Evolutionary conservation across 805 yeast genomes (phyloP).

Genomic region (Candida insectorum): DNA sequence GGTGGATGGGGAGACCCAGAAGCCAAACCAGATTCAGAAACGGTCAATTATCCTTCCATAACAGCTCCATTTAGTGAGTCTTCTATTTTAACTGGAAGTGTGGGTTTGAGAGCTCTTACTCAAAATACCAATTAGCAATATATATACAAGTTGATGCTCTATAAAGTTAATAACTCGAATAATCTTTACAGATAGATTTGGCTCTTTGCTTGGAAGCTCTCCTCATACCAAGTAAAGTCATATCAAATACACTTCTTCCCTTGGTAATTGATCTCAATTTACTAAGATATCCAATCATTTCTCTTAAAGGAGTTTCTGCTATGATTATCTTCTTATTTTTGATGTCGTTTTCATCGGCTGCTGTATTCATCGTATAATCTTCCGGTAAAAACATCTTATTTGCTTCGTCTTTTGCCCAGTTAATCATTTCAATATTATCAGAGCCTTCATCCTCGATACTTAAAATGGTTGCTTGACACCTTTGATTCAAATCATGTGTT

Average conservation of each 20-base stretch:
- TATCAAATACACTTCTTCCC: constrained; percentile 81
- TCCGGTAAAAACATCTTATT: constrained; percentile 67
- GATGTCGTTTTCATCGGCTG: constrained; percentile 13
- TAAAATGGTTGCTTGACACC: constrained; percentile 70
- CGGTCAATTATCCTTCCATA: constrained; percentile 13
- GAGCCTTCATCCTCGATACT: constrained; percentile 65
- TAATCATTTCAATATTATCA: constrained; percentile 31
- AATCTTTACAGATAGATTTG: not conserved
- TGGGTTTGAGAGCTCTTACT: constrained; percentile 23
- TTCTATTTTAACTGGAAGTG: constrained; percentile 26
- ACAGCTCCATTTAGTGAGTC: constrained; percentile 14
- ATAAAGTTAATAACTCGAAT: not conserved
- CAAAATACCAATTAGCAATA: constrained; percentile 33
- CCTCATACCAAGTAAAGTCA: constrained; percentile 75
- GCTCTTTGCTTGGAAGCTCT: constrained; percentile 53
- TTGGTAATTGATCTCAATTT: constrained; percentile 79
- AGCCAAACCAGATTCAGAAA: not conserved
- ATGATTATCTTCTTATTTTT: constrained; percentile 52
- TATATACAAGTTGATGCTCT: too few relatives aligned
- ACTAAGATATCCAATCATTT: constrained; percentile 86
- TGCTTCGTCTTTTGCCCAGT: constrained; percentile 55
- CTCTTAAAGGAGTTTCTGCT: constrained; percentile 84
- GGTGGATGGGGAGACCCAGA: constrained; percentile 52
- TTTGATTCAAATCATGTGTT: constrained; percentile 76
- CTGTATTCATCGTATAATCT: constrained; percentile 57